Percentiles rank a stretch among this genome's conserved stretches.
phyloP scores from a whole-genome alignment of 2,329 filamentous ascomycete genomes.

The Fusarium hainanense region DNA sequence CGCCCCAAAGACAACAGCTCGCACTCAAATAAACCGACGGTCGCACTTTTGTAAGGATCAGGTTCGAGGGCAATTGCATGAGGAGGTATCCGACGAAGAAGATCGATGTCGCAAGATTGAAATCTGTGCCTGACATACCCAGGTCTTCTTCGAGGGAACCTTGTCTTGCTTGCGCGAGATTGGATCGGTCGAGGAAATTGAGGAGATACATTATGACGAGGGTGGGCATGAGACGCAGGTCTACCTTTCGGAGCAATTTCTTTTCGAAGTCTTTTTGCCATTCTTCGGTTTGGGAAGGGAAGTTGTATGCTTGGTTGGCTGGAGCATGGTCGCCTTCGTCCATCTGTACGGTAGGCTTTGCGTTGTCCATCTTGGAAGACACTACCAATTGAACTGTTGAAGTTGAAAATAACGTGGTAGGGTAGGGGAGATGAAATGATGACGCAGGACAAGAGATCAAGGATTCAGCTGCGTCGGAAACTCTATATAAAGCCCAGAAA shows the following conservation, averaged over 20 bases:
- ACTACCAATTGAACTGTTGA: background rate
- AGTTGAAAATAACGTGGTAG: too few species aligned
- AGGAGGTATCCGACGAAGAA: slow-evolving; percentile 72
- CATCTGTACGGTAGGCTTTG: slow-evolving; percentile 27
- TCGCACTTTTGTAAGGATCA: slow-evolving; percentile 64
- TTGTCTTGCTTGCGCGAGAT: slow-evolving; percentile 65
- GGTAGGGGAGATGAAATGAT: background rate
- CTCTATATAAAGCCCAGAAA: background rate
- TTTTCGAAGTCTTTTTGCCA: slow-evolving; percentile 43
- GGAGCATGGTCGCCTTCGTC: slow-evolving; percentile 19
- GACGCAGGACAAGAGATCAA: background rate
- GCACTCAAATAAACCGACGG: slow-evolving; percentile 65
- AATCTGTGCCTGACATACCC: slow-evolving; percentile 65
- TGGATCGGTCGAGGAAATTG: slow-evolving; percentile 65
- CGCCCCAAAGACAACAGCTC: slow-evolving; percentile 57
- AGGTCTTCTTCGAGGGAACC: slow-evolving; percentile 65
- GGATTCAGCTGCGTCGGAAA: background rate
- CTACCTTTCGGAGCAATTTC: slow-evolving; percentile 61
- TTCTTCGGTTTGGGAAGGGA: slow-evolving; percentile 25
- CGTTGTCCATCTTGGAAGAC: slow-evolving; percentile 7
- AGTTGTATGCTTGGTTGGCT: slow-evolving; percentile 11
- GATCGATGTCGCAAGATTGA: slow-evolving; percentile 67
- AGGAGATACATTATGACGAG: slow-evolving; percentile 67
- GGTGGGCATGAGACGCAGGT: slow-evolving; percentile 62
- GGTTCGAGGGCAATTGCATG: slow-evolving; percentile 71